These are phyloP conservation scores for Neurospora pannonica DNA, from an alignment of 495 filamentous ascomycete genomes.

Conservation along the genomic window DNA sequence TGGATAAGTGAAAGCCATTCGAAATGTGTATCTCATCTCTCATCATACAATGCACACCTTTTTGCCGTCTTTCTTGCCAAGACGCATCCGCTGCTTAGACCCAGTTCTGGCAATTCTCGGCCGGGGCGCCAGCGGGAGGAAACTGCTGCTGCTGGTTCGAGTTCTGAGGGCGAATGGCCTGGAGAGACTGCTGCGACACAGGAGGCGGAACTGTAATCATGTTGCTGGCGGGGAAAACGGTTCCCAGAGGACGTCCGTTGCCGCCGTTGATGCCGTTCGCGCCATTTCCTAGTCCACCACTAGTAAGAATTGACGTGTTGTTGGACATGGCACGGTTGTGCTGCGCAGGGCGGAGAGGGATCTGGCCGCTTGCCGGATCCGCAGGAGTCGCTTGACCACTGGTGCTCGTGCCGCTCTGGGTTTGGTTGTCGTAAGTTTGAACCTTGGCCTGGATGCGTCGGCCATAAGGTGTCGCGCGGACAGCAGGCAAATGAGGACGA, in stretches of 20 bases:
- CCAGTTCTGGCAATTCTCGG: slow-evolving; percentile 21
- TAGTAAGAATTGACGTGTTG: slow-evolving; percentile 18
- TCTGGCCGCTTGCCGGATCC: slow-evolving; percentile 34
- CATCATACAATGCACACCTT: slow-evolving; percentile 26
- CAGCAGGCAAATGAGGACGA: slow-evolving; percentile 69
- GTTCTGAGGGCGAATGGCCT: neutral
- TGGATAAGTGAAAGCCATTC: slow-evolving; percentile 13
- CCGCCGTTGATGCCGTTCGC: slow-evolving; percentile 21
- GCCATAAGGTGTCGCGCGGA: slow-evolving; percentile 84
- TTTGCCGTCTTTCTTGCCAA: neutral
- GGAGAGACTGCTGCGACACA: slow-evolving; percentile 13
- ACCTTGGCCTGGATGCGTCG: slow-evolving; percentile 89
- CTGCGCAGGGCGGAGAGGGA: slow-evolving; percentile 21
- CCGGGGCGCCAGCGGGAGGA: neutral
- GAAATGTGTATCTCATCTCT: slow-evolving; percentile 4
- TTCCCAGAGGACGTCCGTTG: slow-evolving; percentile 18
- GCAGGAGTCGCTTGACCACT: slow-evolving; percentile 25
- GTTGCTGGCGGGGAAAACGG: slow-evolving; percentile 17
- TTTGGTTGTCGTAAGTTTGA: slow-evolving; percentile 33
- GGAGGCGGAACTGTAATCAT: slow-evolving; percentile 17
- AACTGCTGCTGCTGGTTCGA: slow-evolving; percentile 16
- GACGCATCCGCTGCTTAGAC: slow-evolving; percentile 9
- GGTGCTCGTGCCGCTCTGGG: slow-evolving; percentile 17
- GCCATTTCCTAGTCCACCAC: slow-evolving; percentile 17
- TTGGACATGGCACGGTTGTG: slow-evolving; percentile 24